Conservation (phyloP, 345 rosid species). For the Conringia planisiliqua region DNA sequence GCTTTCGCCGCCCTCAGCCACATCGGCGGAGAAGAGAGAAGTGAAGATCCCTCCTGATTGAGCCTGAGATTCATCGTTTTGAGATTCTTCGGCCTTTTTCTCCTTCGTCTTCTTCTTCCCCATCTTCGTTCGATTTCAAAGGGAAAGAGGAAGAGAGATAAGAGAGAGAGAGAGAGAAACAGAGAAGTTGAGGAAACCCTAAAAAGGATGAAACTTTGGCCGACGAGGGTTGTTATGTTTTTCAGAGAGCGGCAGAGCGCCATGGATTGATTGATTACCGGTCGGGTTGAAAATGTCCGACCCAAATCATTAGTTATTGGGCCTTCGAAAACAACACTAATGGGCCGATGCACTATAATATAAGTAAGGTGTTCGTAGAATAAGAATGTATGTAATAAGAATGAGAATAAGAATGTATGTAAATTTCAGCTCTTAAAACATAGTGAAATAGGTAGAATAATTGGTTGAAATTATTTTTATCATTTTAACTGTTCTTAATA, state of each 20-base stretch:
- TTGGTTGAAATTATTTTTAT: too few species aligned
- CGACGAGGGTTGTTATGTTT: background rate
- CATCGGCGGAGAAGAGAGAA: slow-evolving; percentile 30
- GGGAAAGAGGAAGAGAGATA: background rate
- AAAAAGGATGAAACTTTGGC: background rate
- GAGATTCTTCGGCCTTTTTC: background rate
- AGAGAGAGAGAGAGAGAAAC: too few species aligned
- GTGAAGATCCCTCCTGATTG: slow-evolving; percentile 22
- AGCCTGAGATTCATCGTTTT: background rate
- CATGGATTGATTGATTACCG: background rate
- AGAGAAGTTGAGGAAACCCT: slow-evolving; percentile 6
- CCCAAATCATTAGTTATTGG: background rate
- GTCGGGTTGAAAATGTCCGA: background rate
- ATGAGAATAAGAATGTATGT: too few species aligned
- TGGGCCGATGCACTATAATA: too few species aligned
- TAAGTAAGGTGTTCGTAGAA: too few species aligned
- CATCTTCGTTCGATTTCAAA: slow-evolving; percentile 1
- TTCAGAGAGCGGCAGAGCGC: background rate
- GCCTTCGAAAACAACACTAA: background rate
- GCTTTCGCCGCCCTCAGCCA: background rate
- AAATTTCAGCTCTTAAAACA: too few species aligned
- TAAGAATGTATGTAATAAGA: too few species aligned
- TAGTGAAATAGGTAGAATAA: too few species aligned
- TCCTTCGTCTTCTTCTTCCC: slow-evolving; percentile 28
- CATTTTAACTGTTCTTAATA: too few species aligned